Conservation (phyloP, 257 asterid species). For the Ilex asprella region DNA sequence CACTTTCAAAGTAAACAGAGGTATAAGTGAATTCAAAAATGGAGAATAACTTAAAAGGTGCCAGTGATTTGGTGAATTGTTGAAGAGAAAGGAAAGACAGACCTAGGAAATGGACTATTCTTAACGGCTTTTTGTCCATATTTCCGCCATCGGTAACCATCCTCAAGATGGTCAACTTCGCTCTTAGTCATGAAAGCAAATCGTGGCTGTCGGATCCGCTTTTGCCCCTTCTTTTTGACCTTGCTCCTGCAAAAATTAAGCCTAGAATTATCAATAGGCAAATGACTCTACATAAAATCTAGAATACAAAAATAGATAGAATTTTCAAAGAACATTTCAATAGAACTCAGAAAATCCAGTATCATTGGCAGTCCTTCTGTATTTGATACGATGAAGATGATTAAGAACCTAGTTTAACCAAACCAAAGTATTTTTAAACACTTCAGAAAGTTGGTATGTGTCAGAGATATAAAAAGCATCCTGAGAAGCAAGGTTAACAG, state of each 20-base stretch:
- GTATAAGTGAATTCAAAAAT: too few species aligned
- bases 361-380: too few species aligned
- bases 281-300: neutral
- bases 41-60: too few species aligned
- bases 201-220: constrained; percentile 60
- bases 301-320: neutral
- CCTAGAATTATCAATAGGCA: constrained; percentile 3
- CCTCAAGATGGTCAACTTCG: constrained; percentile 85
- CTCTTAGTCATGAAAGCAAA: constrained; percentile 84
- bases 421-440: too few species aligned
- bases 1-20: too few species aligned
- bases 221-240: constrained; percentile 55
- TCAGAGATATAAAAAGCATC: too few species aligned
- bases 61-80: too few species aligned
- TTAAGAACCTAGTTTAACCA: too few species aligned
- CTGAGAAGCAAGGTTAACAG: too few species aligned
- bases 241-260: constrained; percentile 43
- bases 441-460: too few species aligned
- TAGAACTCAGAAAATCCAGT: too few species aligned
- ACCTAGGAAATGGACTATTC: constrained; percentile 81
- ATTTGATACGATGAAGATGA: too few species aligned
- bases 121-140: constrained; percentile 89
- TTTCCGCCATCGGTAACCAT: constrained; percentile 90
- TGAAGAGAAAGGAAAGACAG: neutral
- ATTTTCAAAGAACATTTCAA: neutral